Conservation (phyloP, 352 stramenopile species). For the Salisapilia sapeloensis region DNA sequence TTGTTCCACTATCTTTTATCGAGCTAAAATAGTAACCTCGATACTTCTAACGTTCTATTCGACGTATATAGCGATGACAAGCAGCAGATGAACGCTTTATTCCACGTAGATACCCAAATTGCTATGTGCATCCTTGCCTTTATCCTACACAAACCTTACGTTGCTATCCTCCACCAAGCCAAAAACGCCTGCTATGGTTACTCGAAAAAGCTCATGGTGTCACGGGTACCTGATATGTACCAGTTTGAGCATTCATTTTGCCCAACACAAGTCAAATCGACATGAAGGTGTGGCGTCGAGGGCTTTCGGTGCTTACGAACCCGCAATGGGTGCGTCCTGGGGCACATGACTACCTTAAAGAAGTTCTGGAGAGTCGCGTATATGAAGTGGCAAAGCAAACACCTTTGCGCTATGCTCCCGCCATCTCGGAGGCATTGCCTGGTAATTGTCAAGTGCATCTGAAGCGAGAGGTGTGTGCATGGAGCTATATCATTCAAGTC, state of each 20-base stretch:
- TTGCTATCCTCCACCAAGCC: no score
- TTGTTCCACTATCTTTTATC: no score
- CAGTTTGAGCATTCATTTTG: not conserved
- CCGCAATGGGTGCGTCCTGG: conserved; percentile 45
- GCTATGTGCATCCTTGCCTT: no score
- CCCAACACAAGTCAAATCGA: conserved; percentile 1
- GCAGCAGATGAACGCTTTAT: no score
- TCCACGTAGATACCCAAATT: no score
- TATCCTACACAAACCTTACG: no score
- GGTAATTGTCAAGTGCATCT: conserved; percentile 59
- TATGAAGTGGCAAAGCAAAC: conserved; percentile 73
- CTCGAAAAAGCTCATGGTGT: no score
- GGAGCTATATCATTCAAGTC: not conserved
- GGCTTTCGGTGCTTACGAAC: conserved; percentile 12
- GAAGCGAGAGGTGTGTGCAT: conserved; percentile 80
- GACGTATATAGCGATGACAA: no score
- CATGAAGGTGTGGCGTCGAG: conserved; percentile 18
- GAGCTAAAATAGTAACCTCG: no score
- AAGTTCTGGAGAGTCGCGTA: conserved; percentile 66
- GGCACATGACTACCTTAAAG: conserved; percentile 57
- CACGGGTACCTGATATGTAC: no score
- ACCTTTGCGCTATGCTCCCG: conserved; percentile 34
- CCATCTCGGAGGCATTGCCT: conserved; percentile 31
- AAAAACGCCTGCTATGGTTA: no score
- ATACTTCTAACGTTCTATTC: no score